Conservation (phyloP, 192 early-diverging fungal species). For the Coemansia sp. region DNA sequence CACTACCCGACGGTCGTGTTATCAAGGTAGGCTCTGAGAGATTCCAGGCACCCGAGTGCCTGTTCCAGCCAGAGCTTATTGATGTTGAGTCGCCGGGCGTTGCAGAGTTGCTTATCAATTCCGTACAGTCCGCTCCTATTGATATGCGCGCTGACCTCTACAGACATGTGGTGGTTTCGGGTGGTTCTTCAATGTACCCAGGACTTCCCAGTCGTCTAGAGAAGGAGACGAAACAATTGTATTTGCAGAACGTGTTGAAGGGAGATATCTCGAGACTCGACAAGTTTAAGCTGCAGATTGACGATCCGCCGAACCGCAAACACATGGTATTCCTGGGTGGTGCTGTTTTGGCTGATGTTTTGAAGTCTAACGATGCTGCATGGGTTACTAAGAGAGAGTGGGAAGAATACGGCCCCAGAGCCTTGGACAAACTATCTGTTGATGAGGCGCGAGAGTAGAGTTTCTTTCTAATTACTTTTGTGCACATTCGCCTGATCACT, state of each 20-base stretch:
- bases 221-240: constrained; percentile 97
- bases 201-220: constrained; percentile 95
- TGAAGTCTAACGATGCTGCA: constrained; percentile 84
- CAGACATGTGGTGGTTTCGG: constrained; percentile 97
- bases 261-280: constrained; percentile 78
- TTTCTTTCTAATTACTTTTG: constrained; percentile 1
- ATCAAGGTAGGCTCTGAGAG: constrained; percentile 99
- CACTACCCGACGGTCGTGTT: constrained; percentile 94
- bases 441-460: constrained; percentile 38
- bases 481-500: neutral
- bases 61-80: constrained; percentile 98
- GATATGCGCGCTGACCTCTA: constrained; percentile 95
- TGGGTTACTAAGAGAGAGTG: constrained; percentile 96
- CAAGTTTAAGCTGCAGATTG: constrained; percentile 97
- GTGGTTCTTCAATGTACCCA: constrained; percentile 98
- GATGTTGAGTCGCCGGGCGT: constrained; percentile 93
- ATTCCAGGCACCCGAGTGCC: constrained; percentile 96
- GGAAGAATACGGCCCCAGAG: constrained; percentile 81
- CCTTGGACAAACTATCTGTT: constrained; percentile 58
- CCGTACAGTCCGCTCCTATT: constrained; percentile 85
- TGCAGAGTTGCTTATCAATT: constrained; percentile 91
- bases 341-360: constrained; percentile 91
- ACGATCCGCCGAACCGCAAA: constrained; percentile 96
- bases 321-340: constrained; percentile 99
- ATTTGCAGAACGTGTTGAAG: constrained; percentile 83